Conservation (phyloP, 345 rosid species). For the Eucalyptus cladocalyx region DNA sequence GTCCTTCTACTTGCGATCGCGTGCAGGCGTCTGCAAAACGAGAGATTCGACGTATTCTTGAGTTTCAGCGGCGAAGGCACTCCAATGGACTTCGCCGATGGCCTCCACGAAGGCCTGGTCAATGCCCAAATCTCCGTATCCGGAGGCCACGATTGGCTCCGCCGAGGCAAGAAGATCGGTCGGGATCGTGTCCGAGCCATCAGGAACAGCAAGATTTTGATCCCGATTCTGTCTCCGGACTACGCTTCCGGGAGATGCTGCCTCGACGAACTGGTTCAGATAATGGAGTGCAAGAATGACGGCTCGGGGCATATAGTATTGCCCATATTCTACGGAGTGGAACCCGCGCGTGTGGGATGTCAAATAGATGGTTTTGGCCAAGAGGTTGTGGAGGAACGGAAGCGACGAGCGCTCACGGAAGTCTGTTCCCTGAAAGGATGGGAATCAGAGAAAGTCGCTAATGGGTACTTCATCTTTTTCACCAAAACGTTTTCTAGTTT, state of each 20-base stretch:
- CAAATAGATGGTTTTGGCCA: too few relatives aligned
- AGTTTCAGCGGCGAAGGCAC: not conserved
- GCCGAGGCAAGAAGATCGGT: not conserved
- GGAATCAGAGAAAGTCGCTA: not conserved
- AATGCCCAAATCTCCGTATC: too few relatives aligned
- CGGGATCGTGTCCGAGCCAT: too few relatives aligned
- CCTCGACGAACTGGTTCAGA: not conserved
- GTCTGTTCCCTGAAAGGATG: not conserved
- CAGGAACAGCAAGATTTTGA: not conserved
- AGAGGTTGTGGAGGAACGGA: not conserved
- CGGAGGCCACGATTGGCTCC: not conserved
- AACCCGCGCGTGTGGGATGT: not conserved
- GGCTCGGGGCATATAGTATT: not conserved
- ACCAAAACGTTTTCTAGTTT: not conserved
- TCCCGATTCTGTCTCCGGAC: not conserved
- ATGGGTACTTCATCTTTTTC: not conserved
- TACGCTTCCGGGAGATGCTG: not conserved
- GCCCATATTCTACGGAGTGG: not conserved
- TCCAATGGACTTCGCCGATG: not conserved
- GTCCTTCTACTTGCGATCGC: too few relatives aligned
- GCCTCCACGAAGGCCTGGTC: not conserved
- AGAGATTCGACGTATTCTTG: not conserved
- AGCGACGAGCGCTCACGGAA: not conserved
- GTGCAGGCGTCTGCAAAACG: too few relatives aligned
- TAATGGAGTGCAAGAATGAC: not conserved